These are phyloP conservation scores for Lepraria neglecta DNA, from an alignment of 495 filamentous ascomycete genomes.

Conservation along the genomic window DNA sequence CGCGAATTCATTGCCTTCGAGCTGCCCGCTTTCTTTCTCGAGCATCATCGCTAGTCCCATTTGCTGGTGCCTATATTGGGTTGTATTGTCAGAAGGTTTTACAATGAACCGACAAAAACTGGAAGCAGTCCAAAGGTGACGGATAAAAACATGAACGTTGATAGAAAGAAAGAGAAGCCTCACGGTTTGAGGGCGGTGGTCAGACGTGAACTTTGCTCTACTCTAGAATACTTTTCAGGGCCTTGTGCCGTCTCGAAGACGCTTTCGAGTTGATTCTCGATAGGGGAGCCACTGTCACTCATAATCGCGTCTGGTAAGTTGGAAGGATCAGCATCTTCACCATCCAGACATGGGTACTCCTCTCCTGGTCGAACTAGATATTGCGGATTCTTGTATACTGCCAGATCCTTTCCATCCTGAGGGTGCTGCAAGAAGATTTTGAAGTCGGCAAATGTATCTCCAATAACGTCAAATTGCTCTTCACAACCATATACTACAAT, in stretches of 20 bases:
- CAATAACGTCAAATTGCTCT: conserved; percentile 4
- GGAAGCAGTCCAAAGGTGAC: background rate
- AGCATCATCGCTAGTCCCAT: conserved; percentile 13
- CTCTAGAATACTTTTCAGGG: conserved; percentile 6
- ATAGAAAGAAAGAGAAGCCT: background rate
- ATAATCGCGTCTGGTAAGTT: background rate
- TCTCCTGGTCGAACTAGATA: conserved; percentile 6
- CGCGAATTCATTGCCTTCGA: conserved; percentile 2
- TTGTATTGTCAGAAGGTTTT: background rate
- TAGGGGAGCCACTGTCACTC: background rate
- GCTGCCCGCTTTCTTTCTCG: conserved; percentile 11
- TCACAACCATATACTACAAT: conserved; percentile 5
- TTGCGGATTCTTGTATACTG: conserved; percentile 8
- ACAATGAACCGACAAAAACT: background rate
- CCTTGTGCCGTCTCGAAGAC: conserved; percentile 11
- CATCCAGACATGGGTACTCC: background rate
- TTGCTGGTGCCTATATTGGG: background rate
- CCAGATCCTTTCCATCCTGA: background rate
- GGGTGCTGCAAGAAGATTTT: conserved; percentile 12
- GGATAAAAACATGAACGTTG: background rate
- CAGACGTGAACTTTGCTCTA: conserved; percentile 10
- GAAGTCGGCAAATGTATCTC: background rate
- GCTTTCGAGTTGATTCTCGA: conserved; percentile 4
- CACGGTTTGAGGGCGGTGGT: background rate
- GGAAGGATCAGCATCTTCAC: background rate